Evolutionary conservation across 1,284 basidiomycete species (phyloP).

Genomic region (Ustilago trichophora): DNA sequence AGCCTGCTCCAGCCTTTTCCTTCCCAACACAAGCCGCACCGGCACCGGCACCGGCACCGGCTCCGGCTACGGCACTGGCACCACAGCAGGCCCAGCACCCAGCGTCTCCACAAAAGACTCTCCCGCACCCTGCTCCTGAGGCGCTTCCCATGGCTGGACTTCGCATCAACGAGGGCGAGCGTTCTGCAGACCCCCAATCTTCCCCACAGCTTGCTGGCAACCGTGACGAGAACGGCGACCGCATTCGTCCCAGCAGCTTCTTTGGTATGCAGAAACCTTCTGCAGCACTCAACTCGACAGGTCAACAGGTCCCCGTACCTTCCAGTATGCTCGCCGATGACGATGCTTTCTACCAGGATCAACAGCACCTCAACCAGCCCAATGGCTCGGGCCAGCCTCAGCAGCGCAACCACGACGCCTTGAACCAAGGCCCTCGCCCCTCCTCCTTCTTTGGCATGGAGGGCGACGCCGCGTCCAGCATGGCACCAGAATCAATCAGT

Average conservation of each 20-base stretch:
- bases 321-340: slow-evolving; percentile 31
- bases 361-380: slow-evolving; percentile 26
- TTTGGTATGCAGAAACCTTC: slow-evolving; percentile 54
- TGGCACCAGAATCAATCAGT: slow-evolving; percentile 6
- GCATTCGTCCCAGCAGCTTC: slow-evolving; percentile 47
- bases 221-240: slow-evolving; percentile 26
- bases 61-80: neutral
- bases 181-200: slow-evolving; percentile 4
- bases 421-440: slow-evolving; percentile 26
- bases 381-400: slow-evolving; percentile 18
- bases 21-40: slow-evolving; percentile 5
- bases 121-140: slow-evolving; percentile 6
- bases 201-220: neutral
- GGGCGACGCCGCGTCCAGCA: slow-evolving; percentile 15
- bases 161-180: slow-evolving; percentile 15
- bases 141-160: slow-evolving; percentile 18
- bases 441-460: slow-evolving; percentile 51
- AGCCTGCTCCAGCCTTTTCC: slow-evolving; percentile 7
- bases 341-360: slow-evolving; percentile 35
- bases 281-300: slow-evolving; percentile 40
- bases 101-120: slow-evolving; percentile 1
- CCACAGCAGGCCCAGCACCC: neutral
- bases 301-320: slow-evolving; percentile 39
- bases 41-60: neutral
- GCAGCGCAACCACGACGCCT: slow-evolving; percentile 15